A percentile compares a stretch with the other conserved stretches of the same genome.
phyloP scores from a whole-genome alignment of 768 basidiomycete species.

The Lactarius hatsudake region DNA sequence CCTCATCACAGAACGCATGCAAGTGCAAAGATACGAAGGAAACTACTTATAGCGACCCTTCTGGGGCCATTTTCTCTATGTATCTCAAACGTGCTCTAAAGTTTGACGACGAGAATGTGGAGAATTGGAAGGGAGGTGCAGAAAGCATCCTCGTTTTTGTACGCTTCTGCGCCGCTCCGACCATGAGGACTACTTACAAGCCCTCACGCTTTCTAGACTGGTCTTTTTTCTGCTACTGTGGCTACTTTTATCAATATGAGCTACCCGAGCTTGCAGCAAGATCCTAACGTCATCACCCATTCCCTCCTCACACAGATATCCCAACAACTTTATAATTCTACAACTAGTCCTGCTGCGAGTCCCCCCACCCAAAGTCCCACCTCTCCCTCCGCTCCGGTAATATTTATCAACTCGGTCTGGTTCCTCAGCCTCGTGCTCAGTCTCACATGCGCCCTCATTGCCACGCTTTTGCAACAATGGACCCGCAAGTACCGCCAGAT shows the following conservation, averaged over 20 bases:
- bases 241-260: not conserved
- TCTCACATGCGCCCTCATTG: not conserved
- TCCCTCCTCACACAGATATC: not conserved
- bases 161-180: not conserved
- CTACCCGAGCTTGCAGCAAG: not conserved
- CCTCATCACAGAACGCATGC: not conserved
- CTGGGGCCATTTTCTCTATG: not conserved
- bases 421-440: slow-evolving; percentile 3
- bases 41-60: not conserved
- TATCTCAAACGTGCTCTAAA: not conserved
- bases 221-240: not conserved
- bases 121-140: not conserved
- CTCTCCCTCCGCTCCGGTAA: not conserved
- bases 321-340: not conserved
- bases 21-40: not conserved
- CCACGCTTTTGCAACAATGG: slow-evolving; percentile 9
- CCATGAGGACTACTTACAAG: not conserved
- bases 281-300: not conserved
- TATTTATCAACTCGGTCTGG: slow-evolving; percentile 5
- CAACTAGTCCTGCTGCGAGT: too few species aligned
- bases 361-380: not conserved
- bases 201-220: not conserved
- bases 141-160: not conserved
- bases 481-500: not conserved
- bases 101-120: not conserved